Evolutionary conservation across 2,329 filamentous ascomycete species (phyloP).

Genomic region (Helicocarpus griseus): DNA sequence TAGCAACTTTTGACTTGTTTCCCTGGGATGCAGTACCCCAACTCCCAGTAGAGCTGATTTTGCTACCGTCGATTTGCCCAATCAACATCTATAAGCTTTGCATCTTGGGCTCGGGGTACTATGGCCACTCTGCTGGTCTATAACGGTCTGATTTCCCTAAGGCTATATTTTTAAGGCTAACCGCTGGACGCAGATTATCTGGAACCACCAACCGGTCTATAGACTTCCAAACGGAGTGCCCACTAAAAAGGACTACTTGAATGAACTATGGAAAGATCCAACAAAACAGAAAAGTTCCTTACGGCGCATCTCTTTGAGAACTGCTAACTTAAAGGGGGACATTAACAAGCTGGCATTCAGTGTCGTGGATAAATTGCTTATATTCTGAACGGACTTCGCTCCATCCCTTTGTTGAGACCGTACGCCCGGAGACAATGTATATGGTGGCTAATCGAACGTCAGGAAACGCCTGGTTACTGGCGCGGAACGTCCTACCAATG

Average conservation of each 20-base stretch:
- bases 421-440: conserved; percentile 17
- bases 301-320: neutral
- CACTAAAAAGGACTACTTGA: conserved; percentile 18
- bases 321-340: neutral
- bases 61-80: conserved; percentile 18
- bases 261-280: conserved; percentile 24
- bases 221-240: conserved; percentile 17
- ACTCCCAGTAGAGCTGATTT: conserved; percentile 25
- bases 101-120: conserved; percentile 11
- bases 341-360: neutral
- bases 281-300: conserved; percentile 14
- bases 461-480: conserved; percentile 23
- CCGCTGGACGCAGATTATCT: too few relatives aligned
- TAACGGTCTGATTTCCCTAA: too few relatives aligned
- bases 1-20: conserved; percentile 26
- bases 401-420: conserved; percentile 6
- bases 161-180: too few relatives aligned
- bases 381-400: conserved; percentile 13
- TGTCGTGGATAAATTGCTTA: conserved; percentile 14
- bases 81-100: conserved; percentile 24
- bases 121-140: neutral
- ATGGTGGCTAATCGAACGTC: conserved; percentile 24
- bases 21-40: conserved; percentile 25
- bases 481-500: conserved; percentile 23
- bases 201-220: conserved; percentile 23